Conservation (phyloP, 2,329 filamentous ascomycete genomes). For the Aphanocladium album region DNA sequence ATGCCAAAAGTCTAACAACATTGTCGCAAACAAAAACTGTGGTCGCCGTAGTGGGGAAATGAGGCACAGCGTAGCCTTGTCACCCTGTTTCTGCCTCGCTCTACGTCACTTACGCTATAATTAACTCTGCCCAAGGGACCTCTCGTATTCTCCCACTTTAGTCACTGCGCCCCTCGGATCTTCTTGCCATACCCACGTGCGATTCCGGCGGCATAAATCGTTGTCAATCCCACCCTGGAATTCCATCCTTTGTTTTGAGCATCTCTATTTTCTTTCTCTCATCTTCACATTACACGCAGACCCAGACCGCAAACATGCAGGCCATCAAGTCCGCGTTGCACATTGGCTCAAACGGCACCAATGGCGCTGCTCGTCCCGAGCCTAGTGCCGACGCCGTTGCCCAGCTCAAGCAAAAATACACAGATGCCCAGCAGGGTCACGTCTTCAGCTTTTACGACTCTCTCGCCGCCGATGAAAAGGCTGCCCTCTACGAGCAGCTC, state of each 20-base stretch:
- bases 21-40: background rate
- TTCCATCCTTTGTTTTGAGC: background rate
- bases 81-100: no score
- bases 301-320: slow-evolving; percentile 32
- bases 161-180: background rate
- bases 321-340: slow-evolving; percentile 39
- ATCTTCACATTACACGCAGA: background rate
- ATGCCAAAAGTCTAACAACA: background rate
- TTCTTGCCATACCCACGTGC: slow-evolving; percentile 6
- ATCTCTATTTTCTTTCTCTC: slow-evolving; percentile 8
- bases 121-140: no score
- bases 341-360: slow-evolving; percentile 27
- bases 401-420: slow-evolving; percentile 66
- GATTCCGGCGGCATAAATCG: background rate
- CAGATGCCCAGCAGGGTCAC: slow-evolving; percentile 73
- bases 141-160: background rate
- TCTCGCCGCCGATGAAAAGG: slow-evolving; percentile 68
- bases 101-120: no score
- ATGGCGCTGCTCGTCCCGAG: slow-evolving; percentile 34
- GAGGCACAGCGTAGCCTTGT: no score
- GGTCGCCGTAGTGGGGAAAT: no score
- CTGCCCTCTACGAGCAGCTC: slow-evolving; percentile 75
- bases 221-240: no score
- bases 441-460: slow-evolving; percentile 79
- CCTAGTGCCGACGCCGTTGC: slow-evolving; percentile 63